These are phyloP conservation scores for Hirsutella rhossiliensis DNA, from an alignment of 2,329 filamentous ascomycete genomes.

Conservation along the genomic window DNA sequence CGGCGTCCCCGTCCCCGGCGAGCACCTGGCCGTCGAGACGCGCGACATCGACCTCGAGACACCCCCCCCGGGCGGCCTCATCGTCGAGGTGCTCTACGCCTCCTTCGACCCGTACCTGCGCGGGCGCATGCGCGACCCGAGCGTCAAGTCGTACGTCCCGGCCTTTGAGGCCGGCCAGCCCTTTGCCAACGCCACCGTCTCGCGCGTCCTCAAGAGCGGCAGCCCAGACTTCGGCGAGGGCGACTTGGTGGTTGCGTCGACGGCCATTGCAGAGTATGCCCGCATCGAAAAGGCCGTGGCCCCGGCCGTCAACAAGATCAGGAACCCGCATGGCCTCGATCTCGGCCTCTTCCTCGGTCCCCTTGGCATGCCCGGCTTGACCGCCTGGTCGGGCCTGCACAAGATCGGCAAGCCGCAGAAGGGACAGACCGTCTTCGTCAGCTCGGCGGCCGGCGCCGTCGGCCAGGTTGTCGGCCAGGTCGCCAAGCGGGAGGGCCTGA, in stretches of 20 bases:
- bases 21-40: slow-evolving; percentile 58
- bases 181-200: slow-evolving; percentile 51
- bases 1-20: slow-evolving; percentile 54
- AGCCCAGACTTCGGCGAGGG: slow-evolving; percentile 49
- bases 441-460: slow-evolving; percentile 68
- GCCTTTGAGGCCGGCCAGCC: slow-evolving; percentile 47
- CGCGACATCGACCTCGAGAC: slow-evolving; percentile 54
- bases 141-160: slow-evolving; percentile 45
- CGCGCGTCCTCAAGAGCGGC: slow-evolving; percentile 61
- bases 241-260: slow-evolving; percentile 47
- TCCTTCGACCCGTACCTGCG: slow-evolving; percentile 82
- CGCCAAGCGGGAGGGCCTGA: slow-evolving; percentile 69
- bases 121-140: slow-evolving; percentile 58
- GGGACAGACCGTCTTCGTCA: slow-evolving; percentile 71
- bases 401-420: slow-evolving; percentile 51
- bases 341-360: slow-evolving; percentile 59
- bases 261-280: slow-evolving; percentile 60
- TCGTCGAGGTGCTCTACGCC: slow-evolving; percentile 60
- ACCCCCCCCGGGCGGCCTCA: slow-evolving; percentile 48
- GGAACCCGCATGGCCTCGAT: slow-evolving; percentile 60
- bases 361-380: slow-evolving; percentile 50
- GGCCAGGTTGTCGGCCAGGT: slow-evolving; percentile 76
- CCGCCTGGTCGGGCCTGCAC: slow-evolving; percentile 57
- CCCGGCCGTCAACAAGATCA: slow-evolving; percentile 37
- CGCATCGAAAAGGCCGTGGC: slow-evolving; percentile 33